phyloP scores from a whole-genome alignment of 1,139 yeast genomes.

The Lodderomyces orthopsilosis region DNA sequence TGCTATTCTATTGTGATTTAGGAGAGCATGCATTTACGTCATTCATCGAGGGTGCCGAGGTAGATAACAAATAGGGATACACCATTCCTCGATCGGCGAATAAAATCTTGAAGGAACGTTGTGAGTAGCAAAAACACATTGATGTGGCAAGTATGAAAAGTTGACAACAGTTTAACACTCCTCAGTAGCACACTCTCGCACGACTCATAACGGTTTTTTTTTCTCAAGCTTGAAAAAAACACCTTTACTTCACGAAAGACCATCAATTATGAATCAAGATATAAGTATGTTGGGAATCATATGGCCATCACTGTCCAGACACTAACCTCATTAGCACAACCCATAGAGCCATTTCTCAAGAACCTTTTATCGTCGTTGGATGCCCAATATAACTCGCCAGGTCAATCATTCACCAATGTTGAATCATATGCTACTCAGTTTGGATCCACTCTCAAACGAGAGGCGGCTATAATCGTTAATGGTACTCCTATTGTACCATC shows the following conservation, averaged over 20 bases:
- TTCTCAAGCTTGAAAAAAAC: background rate
- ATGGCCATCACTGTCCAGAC: background rate
- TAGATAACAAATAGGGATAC: background rate
- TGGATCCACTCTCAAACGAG: conserved; percentile 45
- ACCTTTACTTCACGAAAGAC: background rate
- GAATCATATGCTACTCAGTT: conserved; percentile 53
- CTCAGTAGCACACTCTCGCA: background rate
- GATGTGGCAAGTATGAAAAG: background rate
- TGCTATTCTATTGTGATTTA: background rate
- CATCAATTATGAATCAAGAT: conserved; percentile 18
- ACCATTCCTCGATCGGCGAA: too few species aligned
- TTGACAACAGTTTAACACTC: conserved; percentile 1
- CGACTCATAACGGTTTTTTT: background rate
- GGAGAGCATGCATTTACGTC: background rate
- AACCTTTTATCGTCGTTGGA: conserved; percentile 39
- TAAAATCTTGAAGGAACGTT: too few species aligned
- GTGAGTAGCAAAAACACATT: too few species aligned
- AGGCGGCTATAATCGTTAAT: conserved; percentile 56
- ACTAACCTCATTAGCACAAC: conserved; percentile 32
- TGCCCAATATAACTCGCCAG: conserved; percentile 26
- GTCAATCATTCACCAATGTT: conserved; percentile 31
- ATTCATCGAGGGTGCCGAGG: background rate
- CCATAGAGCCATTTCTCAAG: conserved; percentile 45
- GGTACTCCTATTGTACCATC: conserved; percentile 57
- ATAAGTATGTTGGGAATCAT: conserved; percentile 22